Evolutionary conservation across 2,329 filamentous ascomycete genomes (phyloP).

Genomic region (Penicillium oxalicum): DNA sequence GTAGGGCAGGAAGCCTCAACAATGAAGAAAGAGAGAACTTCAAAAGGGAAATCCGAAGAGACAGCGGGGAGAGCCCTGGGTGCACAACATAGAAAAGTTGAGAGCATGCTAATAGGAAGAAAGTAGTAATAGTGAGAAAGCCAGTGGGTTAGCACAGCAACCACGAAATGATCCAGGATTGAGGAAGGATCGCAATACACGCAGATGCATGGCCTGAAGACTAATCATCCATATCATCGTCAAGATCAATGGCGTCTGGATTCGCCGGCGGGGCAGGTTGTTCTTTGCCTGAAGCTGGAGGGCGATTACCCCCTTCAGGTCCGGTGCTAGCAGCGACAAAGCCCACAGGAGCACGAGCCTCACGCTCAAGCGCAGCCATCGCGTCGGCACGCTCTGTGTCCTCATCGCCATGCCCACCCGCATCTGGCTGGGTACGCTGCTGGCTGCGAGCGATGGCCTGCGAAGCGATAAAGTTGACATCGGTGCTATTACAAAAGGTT

Average conservation of each 20-base stretch:
- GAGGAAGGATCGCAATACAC: no score
- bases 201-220: no score
- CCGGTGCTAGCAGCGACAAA: conserved; percentile 84
- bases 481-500: conserved; percentile 54
- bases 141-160: no score
- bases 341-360: conserved; percentile 79
- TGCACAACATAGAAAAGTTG: no score
- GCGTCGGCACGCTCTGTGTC: conserved; percentile 60
- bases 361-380: conserved; percentile 82
- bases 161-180: no score
- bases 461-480: conserved; percentile 96
- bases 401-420: conserved; percentile 33
- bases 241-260: conserved; percentile 81
- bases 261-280: conserved; percentile 52
- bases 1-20: no score
- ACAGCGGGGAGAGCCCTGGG: no score
- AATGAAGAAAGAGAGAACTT: no score
- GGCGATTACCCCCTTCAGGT: conserved; percentile 56
- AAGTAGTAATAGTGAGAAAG: no score
- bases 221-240: conserved; percentile 48
- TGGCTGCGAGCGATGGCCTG: conserved; percentile 84
- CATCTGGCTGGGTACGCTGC: conserved; percentile 40
- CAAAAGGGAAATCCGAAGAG: no score
- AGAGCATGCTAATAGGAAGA: no score
- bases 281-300: conserved; percentile 30